These are phyloP conservation scores for Coemansia pectinata DNA, from an alignment of 192 early-diverging fungal species.

Conservation along the genomic window DNA sequence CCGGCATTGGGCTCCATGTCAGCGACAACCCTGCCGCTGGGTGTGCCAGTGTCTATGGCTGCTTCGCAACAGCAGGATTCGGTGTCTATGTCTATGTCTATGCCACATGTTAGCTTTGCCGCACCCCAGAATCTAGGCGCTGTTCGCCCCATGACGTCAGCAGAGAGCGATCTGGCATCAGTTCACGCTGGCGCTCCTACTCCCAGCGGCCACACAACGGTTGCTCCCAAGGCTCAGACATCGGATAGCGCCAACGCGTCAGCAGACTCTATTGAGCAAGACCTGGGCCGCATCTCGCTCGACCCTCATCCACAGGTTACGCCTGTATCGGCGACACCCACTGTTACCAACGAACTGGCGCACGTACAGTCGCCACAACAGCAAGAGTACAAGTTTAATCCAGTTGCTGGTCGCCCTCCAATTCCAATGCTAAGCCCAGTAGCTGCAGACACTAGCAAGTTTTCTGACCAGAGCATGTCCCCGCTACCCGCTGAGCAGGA, in stretches of 20 bases:
- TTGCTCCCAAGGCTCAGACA: background rate
- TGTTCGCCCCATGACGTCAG: slow-evolving; percentile 1
- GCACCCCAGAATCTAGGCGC: background rate
- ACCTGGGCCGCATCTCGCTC: slow-evolving; percentile 9
- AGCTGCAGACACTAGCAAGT: background rate
- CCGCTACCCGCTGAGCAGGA: background rate
- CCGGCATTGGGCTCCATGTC: slow-evolving; percentile 28
- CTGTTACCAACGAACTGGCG: background rate
- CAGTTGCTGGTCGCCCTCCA: slow-evolving; percentile 42
- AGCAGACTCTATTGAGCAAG: slow-evolving; percentile 11
- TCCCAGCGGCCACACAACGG: background rate
- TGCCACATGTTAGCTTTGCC: background rate
- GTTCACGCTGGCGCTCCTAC: background rate
- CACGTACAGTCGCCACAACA: background rate
- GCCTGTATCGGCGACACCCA: background rate
- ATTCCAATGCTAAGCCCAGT: slow-evolving; percentile 23
- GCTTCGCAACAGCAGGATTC: slow-evolving; percentile 8
- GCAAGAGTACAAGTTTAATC: slow-evolving; percentile 38
- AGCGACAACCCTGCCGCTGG: slow-evolving; percentile 26
- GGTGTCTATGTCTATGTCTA: slow-evolving; percentile 12
- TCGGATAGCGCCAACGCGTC: slow-evolving; percentile 1
- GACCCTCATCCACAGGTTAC: background rate
- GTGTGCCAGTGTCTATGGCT: slow-evolving; percentile 17
- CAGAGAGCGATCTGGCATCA: slow-evolving; percentile 26
- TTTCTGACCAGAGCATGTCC: background rate